Evolutionary conservation across 345 rosid genomes (phyloP).

Genomic region (Cardiospermum halicacabum): DNA sequence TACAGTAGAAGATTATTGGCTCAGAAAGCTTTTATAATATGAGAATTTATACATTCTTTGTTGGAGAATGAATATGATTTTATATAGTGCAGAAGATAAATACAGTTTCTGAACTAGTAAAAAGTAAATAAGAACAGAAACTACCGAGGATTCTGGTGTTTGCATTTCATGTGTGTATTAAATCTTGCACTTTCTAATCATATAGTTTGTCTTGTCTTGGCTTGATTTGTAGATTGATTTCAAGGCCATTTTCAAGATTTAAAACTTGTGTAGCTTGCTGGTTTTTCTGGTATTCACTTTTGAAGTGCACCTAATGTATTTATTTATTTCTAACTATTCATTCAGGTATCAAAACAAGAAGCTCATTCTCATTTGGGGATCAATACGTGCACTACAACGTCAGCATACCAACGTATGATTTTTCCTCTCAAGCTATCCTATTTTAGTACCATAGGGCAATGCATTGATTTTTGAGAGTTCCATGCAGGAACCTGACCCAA

Average conservation of each 20-base stretch:
- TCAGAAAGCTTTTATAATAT: too few species aligned
- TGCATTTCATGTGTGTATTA: too few species aligned
- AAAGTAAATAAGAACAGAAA: too few species aligned
- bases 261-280: not conserved
- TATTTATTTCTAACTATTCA: not conserved
- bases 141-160: not conserved
- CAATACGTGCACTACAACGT: slow-evolving; percentile 92
- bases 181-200: too few species aligned
- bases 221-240: not conserved
- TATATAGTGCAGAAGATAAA: too few species aligned
- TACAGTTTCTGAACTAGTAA: too few species aligned
- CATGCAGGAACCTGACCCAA: slow-evolving; percentile 62
- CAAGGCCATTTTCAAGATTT: not conserved
- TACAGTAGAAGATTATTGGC: too few species aligned
- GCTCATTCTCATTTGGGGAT: slow-evolving; percentile 69
- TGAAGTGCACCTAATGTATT: not conserved
- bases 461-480: not conserved
- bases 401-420: slow-evolving; percentile 79
- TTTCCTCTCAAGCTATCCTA: not conserved
- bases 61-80: too few species aligned
- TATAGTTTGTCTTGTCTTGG: too few species aligned
- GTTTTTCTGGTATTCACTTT: not conserved
- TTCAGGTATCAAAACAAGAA: slow-evolving; percentile 80
- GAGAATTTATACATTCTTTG: too few species aligned
- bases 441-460: not conserved